Conservation (phyloP, 2,329 filamentous ascomycete genomes). For the Penicillium crustosum region DNA sequence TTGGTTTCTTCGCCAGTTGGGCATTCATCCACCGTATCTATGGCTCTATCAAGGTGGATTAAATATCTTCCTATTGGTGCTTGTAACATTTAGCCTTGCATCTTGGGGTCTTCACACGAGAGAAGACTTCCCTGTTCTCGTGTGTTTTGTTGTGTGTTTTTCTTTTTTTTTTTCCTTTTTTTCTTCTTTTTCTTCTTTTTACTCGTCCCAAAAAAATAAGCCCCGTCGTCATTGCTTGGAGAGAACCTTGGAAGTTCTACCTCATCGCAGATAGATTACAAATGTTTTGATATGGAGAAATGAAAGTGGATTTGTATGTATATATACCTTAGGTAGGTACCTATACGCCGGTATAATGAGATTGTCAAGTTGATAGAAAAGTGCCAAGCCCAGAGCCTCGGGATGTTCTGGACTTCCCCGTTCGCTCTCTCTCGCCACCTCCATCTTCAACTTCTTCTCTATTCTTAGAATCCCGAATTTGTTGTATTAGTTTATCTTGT, state of each 20-base stretch:
- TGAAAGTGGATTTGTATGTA: neutral
- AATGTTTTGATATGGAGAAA: neutral
- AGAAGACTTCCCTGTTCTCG: neutral
- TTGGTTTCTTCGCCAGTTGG: constrained; percentile 95
- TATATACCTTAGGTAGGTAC: neutral
- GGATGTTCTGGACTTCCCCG: constrained; percentile 21
- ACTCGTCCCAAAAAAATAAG: neutral
- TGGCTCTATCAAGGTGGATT: constrained; percentile 97
- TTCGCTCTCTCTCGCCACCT: constrained; percentile 7
- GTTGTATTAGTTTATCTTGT: neutral
- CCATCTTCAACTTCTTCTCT: constrained; percentile 6
- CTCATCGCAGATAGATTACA: neutral
- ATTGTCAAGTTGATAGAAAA: neutral
- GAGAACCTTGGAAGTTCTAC: neutral
- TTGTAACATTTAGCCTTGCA: constrained; percentile 1
- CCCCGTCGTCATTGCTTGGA: neutral
- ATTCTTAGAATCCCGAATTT: neutral
- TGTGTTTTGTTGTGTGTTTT: neutral
- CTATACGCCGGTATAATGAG: neutral
- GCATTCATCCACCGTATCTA: constrained; percentile 93
- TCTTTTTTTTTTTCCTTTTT: no score
- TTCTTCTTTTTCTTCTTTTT: neutral
- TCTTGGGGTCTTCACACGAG: neutral
- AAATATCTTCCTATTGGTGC: constrained; percentile 20
- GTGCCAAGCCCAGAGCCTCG: constrained; percentile 22